Evolutionary conservation across 495 filamentous ascomycete genomes (phyloP), one percentile per base, ranked within the genome.

Genomic region (Xylaria intraflava): DNA sequence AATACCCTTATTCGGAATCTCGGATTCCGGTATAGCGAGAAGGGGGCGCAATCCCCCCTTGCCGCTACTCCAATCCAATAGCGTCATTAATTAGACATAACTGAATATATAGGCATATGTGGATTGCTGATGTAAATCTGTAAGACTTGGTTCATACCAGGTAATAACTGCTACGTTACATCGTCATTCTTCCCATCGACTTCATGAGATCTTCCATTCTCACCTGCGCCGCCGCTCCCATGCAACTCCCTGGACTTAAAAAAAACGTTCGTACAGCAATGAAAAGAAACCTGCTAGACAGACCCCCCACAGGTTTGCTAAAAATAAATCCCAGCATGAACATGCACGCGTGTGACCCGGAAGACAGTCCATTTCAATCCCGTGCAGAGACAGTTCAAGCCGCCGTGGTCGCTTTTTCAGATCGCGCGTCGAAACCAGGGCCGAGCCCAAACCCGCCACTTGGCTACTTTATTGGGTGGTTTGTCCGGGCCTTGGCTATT

Each of bases 361-460:
- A 9, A 19, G 9, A 19, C 6, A 11, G 38, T 1, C 30, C 9
- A 22, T 14, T 16, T n/a, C 22, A 22, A 10, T 19, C n/a, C 45
- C 22, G 39, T 46, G 20, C 19, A 14, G 24, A 29, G 22, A 38
- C 38, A 26, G 22, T n/a, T 35, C 41, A n/a, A n/a, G n/a, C n/a
- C n/a, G n/a, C 43, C 29, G 35, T 55, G 0, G 24, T 19, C 29
- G 29, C 19, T 5, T 43, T 43, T 41, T 47, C 51, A 3, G 24
- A 49, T 35, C n/a, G 38, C 53, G 17, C 60, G 56, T 39, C 55
- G 51, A 26, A 60, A 53, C 54, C 59, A 62, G 26, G 55, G 51
- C 29, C 51, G 44, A 50, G 51, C 42, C 56, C 53, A 62, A 14
- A 61, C 45, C 29, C 41, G 60, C 64, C 61, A 62, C 22, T 39